These are phyloP conservation scores for Apophysomyces sp. DNA, from an alignment of 371 early-diverging fungal species.

Conservation along the genomic window DNA sequence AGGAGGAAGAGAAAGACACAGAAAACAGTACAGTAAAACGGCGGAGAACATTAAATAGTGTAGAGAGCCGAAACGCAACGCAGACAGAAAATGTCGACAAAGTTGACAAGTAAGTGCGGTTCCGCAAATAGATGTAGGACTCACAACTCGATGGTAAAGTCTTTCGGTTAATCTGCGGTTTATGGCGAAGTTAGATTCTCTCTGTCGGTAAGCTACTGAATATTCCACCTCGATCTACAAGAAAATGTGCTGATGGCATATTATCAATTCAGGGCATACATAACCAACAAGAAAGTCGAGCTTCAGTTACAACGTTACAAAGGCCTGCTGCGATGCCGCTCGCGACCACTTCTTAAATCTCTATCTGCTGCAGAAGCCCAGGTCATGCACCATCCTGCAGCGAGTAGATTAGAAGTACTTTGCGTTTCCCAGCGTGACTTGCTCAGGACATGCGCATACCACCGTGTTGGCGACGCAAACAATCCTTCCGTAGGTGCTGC, in stretches of 20 bases:
- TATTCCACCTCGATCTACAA: not conserved
- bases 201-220: constrained; percentile 30
- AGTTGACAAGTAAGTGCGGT: constrained; percentile 28
- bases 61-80: not conserved
- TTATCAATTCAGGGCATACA: constrained; percentile 30
- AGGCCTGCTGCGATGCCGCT: constrained; percentile 21
- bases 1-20: not conserved
- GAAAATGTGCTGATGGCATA: not conserved
- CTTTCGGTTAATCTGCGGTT: constrained; percentile 43
- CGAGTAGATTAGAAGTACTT: constrained; percentile 44
- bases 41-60: constrained; percentile 6
- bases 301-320: constrained; percentile 31
- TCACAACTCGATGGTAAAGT: constrained; percentile 6
- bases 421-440: constrained; percentile 44
- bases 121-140: not conserved
- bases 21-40: constrained; percentile 10
- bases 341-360: constrained; percentile 38
- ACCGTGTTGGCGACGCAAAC: constrained; percentile 12
- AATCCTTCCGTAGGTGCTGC: not conserved
- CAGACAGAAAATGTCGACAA: not conserved
- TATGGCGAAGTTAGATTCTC: constrained; percentile 47
- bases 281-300: constrained; percentile 48
- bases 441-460: constrained; percentile 30
- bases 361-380: constrained; percentile 32
- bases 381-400: constrained; percentile 40